Evolutionary conservation across 768 basidiomycete species (phyloP).

Genomic region (Lentinula detonsa): DNA sequence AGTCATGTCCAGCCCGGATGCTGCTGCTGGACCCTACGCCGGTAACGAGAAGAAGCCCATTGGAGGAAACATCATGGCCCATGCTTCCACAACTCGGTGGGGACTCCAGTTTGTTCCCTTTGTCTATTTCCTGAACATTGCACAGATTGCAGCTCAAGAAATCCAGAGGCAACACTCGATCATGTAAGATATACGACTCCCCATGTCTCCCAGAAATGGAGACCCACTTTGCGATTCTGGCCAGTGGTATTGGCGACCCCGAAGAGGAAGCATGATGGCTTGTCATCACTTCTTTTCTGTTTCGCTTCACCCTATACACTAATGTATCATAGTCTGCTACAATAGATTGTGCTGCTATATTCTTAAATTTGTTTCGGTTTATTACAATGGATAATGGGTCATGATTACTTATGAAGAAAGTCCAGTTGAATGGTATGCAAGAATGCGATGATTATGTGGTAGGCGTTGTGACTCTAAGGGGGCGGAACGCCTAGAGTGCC

Average conservation of each 20-base stretch:
- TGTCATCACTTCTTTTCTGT: neutral
- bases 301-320: neutral
- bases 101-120: conserved; percentile 11
- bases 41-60: conserved; percentile 97
- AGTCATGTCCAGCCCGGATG: conserved; percentile 99
- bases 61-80: conserved; percentile 98
- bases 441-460: neutral
- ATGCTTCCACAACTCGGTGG: conserved; percentile 94
- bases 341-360: neutral
- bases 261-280: conserved; percentile 66
- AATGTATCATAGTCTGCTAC: neutral
- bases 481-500: neutral
- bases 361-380: neutral
- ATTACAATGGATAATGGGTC: neutral
- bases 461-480: neutral
- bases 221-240: conserved; percentile 89
- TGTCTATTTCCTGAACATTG: conserved; percentile 4
- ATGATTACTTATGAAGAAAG: conserved; percentile 13
- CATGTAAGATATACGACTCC: conserved; percentile 97
- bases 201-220: conserved; percentile 97
- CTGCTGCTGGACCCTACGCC: conserved; percentile 81
- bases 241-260: conserved; percentile 90
- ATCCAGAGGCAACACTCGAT: conserved; percentile 83
- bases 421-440: conserved; percentile 47
- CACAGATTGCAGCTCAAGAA: conserved; percentile 85